phyloP scores from a whole-genome alignment of 129 eudicot species.

The Saposhnikovia divaricata region DNA sequence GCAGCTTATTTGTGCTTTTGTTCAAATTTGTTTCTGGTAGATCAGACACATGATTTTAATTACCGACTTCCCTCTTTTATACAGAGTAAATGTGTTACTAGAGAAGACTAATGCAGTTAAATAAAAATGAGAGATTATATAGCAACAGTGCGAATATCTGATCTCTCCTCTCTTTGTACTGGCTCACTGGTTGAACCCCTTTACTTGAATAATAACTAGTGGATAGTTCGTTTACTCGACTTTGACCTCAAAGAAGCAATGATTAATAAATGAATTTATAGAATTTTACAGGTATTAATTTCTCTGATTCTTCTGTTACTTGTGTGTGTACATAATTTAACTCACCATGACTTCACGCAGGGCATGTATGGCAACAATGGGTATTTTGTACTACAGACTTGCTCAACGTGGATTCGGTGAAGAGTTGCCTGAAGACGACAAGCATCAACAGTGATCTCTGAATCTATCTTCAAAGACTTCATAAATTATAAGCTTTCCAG shows the following conservation, averaged over 20 bases:
- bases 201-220: neutral
- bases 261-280: neutral
- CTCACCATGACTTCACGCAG: constrained; percentile 28
- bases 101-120: neutral
- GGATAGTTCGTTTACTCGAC: neutral
- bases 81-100: neutral
- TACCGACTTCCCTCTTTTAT: neutral
- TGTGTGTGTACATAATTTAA: neutral
- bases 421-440: constrained; percentile 38
- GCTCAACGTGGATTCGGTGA: constrained; percentile 80
- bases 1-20: neutral
- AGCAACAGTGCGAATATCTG: neutral
- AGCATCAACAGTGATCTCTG: constrained; percentile 33
- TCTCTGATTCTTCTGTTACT: neutral
- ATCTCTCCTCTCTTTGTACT: neutral
- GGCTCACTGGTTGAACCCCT: neutral
- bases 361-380: constrained; percentile 99
- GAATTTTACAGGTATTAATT: neutral
- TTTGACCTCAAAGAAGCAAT: neutral
- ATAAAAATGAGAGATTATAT: neutral
- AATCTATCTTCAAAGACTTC: neutral
- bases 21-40: neutral
- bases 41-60: neutral
- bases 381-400: constrained; percentile 84
- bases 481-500: neutral